A percentile compares a stretch with the other conserved stretches of the same genome.
Evolutionary conservation across 192 early-diverging fungal genomes (phyloP).

Genomic region (Coemansia sp.): DNA sequence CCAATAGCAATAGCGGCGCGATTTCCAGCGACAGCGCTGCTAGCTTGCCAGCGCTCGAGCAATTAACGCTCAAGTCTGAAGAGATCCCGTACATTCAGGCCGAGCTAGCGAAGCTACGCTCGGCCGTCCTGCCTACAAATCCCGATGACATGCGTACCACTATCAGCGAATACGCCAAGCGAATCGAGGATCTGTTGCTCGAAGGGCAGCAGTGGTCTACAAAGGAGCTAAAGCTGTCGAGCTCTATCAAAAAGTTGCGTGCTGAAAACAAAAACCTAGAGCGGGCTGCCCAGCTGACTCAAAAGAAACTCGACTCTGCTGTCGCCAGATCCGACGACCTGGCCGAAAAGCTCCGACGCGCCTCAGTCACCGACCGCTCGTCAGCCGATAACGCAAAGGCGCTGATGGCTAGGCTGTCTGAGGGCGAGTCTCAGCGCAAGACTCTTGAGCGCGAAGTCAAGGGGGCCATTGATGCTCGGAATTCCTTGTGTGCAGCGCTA

Average conservation of each 20-base stretch:
- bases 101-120: slow-evolving; percentile 35
- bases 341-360: slow-evolving; percentile 22
- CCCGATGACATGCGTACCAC: slow-evolving; percentile 32
- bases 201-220: slow-evolving; percentile 77
- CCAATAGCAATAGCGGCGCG: neutral
- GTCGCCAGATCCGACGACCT: slow-evolving; percentile 51
- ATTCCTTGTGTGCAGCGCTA: slow-evolving; percentile 26
- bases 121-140: slow-evolving; percentile 22
- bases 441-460: slow-evolving; percentile 24
- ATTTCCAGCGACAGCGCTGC: slow-evolving; percentile 11
- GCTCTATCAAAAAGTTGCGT: slow-evolving; percentile 71
- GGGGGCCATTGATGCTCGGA: slow-evolving; percentile 21
- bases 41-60: slow-evolving; percentile 3
- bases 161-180: slow-evolving; percentile 44
- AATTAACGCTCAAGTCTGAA: slow-evolving; percentile 3
- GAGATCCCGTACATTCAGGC: slow-evolving; percentile 38
- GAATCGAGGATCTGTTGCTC: slow-evolving; percentile 33
- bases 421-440: slow-evolving; percentile 27
- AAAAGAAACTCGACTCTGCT: slow-evolving; percentile 56
- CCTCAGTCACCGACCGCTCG: slow-evolving; percentile 27
- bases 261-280: slow-evolving; percentile 64
- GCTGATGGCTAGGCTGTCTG: slow-evolving; percentile 14
- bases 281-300: slow-evolving; percentile 47
- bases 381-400: slow-evolving; percentile 21
- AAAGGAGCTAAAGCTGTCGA: slow-evolving; percentile 68